Percentiles rank a stretch among this genome's conserved stretches.
phyloP scores from a whole-genome alignment of 371 early-diverging fungal genomes.

The Phascolomyces articulosus region DNA sequence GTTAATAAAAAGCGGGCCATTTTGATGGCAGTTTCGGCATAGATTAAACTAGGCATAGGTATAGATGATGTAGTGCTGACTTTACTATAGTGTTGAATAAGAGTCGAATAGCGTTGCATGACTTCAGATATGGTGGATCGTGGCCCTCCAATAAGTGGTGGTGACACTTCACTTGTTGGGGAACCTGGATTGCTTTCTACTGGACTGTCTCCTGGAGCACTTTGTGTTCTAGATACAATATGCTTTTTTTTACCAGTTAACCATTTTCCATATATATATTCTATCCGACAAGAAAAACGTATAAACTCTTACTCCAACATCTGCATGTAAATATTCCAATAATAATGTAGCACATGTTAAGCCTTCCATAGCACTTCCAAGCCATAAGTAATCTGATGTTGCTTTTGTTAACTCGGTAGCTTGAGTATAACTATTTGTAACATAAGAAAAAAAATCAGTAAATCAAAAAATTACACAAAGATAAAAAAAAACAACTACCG shows the following conservation, averaged over 20 bases:
- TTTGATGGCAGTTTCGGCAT: conserved; percentile 51
- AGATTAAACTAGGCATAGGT: conserved; percentile 42
- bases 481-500: too few relatives aligned
- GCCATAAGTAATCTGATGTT: conserved; percentile 77
- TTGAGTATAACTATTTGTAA: conserved; percentile 55
- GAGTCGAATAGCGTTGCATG: conserved; percentile 48
- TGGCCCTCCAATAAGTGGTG: conserved; percentile 24
- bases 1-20: conserved; percentile 42
- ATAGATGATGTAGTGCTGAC: conserved; percentile 35
- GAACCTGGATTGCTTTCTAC: conserved; percentile 16
- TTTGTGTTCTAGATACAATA: conserved; percentile 26
- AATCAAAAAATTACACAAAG: too few relatives aligned
- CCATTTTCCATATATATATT: too few relatives aligned
- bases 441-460: background rate
- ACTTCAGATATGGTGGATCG: conserved; percentile 49
- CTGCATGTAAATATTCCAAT: conserved; percentile 61
- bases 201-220: conserved; percentile 10
- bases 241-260: too few relatives aligned
- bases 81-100: conserved; percentile 50
- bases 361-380: conserved; percentile 80
- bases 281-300: too few relatives aligned
- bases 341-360: conserved; percentile 66
- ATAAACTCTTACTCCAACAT: conserved; percentile 65
- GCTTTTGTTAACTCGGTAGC: conserved; percentile 74
- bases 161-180: conserved; percentile 27